Conservation (phyloP, 805 yeast genomes). For the Ogataea saltuana region DNA sequence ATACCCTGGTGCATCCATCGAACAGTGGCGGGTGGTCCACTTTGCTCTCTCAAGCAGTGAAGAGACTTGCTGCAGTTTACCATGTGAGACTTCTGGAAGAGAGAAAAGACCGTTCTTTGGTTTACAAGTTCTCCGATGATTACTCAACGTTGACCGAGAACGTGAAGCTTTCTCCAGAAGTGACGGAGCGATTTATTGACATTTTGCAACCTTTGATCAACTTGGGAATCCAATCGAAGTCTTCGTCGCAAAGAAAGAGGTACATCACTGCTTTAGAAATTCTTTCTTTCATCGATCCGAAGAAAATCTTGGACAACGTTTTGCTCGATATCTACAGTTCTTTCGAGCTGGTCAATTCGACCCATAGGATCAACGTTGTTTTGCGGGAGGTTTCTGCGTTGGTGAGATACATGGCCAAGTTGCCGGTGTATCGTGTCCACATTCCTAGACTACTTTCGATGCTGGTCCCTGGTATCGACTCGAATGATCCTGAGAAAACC, state of each 20-base stretch:
- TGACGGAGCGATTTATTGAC: slow-evolving; percentile 27
- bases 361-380: slow-evolving; percentile 78
- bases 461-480: slow-evolving; percentile 79
- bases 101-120: slow-evolving; percentile 35
- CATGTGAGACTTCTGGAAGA: slow-evolving; percentile 60
- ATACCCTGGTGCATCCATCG: slow-evolving; percentile 89
- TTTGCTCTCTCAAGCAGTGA: slow-evolving; percentile 64
- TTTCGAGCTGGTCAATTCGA: slow-evolving; percentile 61
- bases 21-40: slow-evolving; percentile 88
- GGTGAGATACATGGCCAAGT: slow-evolving; percentile 63
- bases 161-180: slow-evolving; percentile 26
- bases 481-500: slow-evolving; percentile 80
- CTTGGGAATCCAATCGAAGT: slow-evolving; percentile 79
- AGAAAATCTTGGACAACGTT: slow-evolving; percentile 50
- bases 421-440: slow-evolving; percentile 72
- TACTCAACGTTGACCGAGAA: slow-evolving; percentile 27
- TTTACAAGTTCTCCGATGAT: slow-evolving; percentile 22
- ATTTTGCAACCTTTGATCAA: slow-evolving; percentile 57
- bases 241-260: slow-evolving; percentile 51
- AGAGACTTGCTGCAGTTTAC: slow-evolving; percentile 56
- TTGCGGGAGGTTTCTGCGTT: slow-evolving; percentile 65
- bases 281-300: slow-evolving; percentile 65
- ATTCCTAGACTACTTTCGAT: slow-evolving; percentile 70
- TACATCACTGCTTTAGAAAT: slow-evolving; percentile 60
- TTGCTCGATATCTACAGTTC: slow-evolving; percentile 78